Conservation (phyloP, 371 early-diverging fungal species). For the Mucor plumbeus region DNA sequence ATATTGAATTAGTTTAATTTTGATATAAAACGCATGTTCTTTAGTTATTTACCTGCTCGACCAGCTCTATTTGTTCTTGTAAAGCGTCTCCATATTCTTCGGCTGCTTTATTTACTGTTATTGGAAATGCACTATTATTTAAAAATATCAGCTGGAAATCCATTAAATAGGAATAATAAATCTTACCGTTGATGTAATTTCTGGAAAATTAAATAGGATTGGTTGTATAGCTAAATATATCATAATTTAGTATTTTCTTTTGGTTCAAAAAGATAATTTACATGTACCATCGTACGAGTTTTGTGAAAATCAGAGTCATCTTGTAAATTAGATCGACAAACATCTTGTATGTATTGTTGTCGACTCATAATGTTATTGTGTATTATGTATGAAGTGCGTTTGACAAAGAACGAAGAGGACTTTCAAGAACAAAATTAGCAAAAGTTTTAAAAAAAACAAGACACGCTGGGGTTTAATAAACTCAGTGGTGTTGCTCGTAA, state of each 20-base stretch:
- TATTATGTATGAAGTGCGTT: background rate
- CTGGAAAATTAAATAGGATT: slow-evolving; percentile 5
- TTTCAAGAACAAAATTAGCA: background rate
- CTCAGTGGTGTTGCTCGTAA: too few relatives aligned
- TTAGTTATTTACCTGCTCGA: slow-evolving; percentile 18
- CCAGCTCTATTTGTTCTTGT: slow-evolving; percentile 12
- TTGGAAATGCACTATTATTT: background rate
- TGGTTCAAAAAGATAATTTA: background rate
- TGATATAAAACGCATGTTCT: too few relatives aligned
- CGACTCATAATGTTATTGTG: background rate
- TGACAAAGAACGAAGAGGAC: background rate
- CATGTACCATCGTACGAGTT: background rate
- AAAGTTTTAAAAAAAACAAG: background rate
- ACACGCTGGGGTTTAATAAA: background rate
- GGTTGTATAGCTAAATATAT: slow-evolving; percentile 10
- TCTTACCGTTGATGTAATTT: slow-evolving; percentile 14
- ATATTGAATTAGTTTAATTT: background rate
- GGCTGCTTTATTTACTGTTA: background rate
- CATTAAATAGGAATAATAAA: background rate
- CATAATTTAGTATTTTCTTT: background rate
- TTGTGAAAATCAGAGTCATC: background rate
- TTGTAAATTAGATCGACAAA: background rate
- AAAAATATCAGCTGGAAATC: background rate
- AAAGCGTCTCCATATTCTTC: slow-evolving; percentile 12
- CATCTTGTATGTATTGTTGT: background rate